Conservation (phyloP, 78 protist genomes). For the Dictyostelium brefeldianum region DNA sequence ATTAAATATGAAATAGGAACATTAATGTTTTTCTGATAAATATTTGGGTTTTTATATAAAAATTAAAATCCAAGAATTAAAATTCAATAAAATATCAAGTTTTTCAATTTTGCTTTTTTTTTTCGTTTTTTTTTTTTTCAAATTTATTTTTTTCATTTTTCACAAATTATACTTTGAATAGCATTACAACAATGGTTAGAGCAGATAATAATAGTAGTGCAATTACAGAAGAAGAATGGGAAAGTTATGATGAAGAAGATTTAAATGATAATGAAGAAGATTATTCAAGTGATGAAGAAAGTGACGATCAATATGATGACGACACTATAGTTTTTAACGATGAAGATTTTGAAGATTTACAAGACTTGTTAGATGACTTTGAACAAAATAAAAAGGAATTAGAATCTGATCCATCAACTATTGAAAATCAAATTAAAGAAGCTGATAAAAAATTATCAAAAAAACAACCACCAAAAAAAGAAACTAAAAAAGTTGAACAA, state of each 20-base stretch:
- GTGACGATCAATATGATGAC: neutral
- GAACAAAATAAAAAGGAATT: constrained; percentile 10
- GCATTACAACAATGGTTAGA: neutral
- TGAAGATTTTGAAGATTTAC: constrained; percentile 5
- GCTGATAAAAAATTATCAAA: neutral
- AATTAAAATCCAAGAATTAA: too few species aligned
- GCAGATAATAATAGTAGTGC: constrained; percentile 20
- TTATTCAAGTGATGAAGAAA: neutral
- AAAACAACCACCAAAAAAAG: neutral
- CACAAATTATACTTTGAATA: too few species aligned
- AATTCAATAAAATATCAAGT: too few species aligned
- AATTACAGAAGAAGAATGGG: constrained; percentile 47
- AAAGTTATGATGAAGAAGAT: constrained; percentile 39
- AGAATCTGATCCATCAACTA: neutral
- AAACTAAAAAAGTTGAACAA: neutral
- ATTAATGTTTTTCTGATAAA: too few species aligned
- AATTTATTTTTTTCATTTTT: too few species aligned
- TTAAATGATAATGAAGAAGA: constrained; percentile 10
- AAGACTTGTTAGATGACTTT: neutral
- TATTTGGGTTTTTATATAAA: too few species aligned
- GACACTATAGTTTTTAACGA: neutral
- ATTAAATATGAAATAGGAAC: too few species aligned
- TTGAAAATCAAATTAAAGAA: neutral
- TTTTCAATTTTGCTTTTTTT: too few species aligned
- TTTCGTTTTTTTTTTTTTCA: too few species aligned